Percentiles rank a stretch among this genome's conserved stretches.
Conservation (phyloP, 176 grass and related monocot species). For the Microstegium vimineum region DNA sequence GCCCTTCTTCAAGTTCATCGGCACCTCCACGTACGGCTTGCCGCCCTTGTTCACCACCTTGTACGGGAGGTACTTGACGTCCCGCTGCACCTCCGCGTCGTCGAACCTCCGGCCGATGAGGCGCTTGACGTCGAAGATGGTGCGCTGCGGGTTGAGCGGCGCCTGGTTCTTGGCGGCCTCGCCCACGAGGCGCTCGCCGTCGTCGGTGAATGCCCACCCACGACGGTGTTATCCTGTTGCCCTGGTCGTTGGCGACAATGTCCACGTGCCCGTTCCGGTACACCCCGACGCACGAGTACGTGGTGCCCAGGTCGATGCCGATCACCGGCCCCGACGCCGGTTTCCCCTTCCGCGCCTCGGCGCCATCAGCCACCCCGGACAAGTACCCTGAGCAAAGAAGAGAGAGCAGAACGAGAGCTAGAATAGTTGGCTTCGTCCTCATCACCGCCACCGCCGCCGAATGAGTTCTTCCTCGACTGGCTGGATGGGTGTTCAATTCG, state of each 20-base stretch:
- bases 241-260: slow-evolving; percentile 35
- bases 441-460: not conserved
- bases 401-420: slow-evolving; percentile 1
- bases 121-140: slow-evolving; percentile 68
- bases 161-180: slow-evolving; percentile 81
- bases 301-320: slow-evolving; percentile 40
- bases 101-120: slow-evolving; percentile 61
- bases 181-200: too few relatives aligned
- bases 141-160: slow-evolving; percentile 49
- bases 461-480: not conserved
- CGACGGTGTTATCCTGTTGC: slow-evolving; percentile 60
- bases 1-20: slow-evolving; percentile 47
- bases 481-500: not conserved
- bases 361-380: not conserved
- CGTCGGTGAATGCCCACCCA: slow-evolving; percentile 80
- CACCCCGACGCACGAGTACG: slow-evolving; percentile 45
- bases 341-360: not conserved
- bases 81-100: slow-evolving; percentile 62
- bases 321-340: slow-evolving; percentile 9
- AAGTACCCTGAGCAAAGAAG: slow-evolving; percentile 6
- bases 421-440: not conserved
- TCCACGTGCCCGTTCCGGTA: slow-evolving; percentile 52
- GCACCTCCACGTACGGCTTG: slow-evolving; percentile 70
- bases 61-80: slow-evolving; percentile 62
- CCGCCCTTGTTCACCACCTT: slow-evolving; percentile 68